Base-by-base conservation (phyloP, 345 rosid genomes). In the Lumnitzera racemosa region DNA sequence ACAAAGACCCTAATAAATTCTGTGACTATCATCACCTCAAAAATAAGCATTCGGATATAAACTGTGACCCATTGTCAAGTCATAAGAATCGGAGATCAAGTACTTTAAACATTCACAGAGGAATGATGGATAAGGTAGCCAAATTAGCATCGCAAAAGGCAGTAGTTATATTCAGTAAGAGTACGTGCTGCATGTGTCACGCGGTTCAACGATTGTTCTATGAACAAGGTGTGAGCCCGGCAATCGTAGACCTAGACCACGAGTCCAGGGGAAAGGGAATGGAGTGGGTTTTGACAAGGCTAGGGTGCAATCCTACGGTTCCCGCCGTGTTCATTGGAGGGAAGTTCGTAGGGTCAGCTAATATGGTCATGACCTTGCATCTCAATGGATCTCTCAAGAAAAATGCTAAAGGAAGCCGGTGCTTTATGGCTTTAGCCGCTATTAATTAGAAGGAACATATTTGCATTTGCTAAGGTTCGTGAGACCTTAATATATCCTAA, bases 81-180 rank as follows among this genome's bases (percentile, higher is more conserved):
- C 43, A 4, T 36, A 36, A 4, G 7, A 36, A 36, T 36, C 43
- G 43, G 10, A 36, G 10, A 2, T 36, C 2, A 31, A n/a, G 57
- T 15, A 25, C 6, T 31, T 56, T 43, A 5, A 43, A 31, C 47
- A 31, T 15, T 14, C 9, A 16, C 2, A 6, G 15, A 11, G 12
- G 3, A 27, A 1, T 10, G 47, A 92, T 92, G 98, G 98, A 92
- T 65, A 67, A 82, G 16, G 82, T 92, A 11, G 78, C 77, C 15
- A 92, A 74, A 67, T 63, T 92, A 67, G 91, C 88, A 14, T 81
- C 96, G 1, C 94, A 87, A 56, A 92, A 81, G 78, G 96, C 96
- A n/a, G 96, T 92, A 77, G 96, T 92, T 82, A 92, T 89, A 51
- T 92, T 89, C 83, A 89, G 96, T 83, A 89, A 87, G 83, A 89